Evolutionary conservation across 2,329 filamentous ascomycete genomes (phyloP), one percentile per base, ranked within the genome.

Genomic region (Lecanoromycetidae sp.): DNA sequence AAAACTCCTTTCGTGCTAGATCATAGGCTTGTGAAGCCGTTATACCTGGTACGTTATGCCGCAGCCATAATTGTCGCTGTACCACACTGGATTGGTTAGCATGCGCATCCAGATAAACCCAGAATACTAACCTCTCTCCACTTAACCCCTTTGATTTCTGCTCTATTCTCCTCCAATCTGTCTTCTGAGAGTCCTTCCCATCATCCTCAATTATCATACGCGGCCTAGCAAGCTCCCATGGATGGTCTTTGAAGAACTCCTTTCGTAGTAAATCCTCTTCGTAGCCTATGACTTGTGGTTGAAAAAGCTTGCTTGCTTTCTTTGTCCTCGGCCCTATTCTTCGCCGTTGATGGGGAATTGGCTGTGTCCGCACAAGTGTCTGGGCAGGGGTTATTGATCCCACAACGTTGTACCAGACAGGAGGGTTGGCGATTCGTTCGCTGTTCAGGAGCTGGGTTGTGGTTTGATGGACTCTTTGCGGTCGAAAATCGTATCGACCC

Each of bases 191-290:
- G 60, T 98, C 90, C 61, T 82, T 84, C 44, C 91, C 91, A 58
- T 90, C 83, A 56, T 80, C 71, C 67, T 98, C 91, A 8, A 96
- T 68, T 38, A 98, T 71, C 49, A 94, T 73, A 56, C 86, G 76
- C 46, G 91, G 91, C 53, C 90, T 76, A 15, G 91, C 91, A 60
- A 98, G 70, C 67, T 98, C 91, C 91, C 91, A 98, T 4, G 91
- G 91, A 63, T 98, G 91, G 64, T 98, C 90, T 59, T 75, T 79
- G 70, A 85, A 98, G 69, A 96, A 98, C 23, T 80, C 77, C 56
- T 68, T 72, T 54, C 91, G 81, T 59, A 98, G 71, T 51, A 69
- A 66, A 66, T 98, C 91, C 64, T 98, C 91, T 51, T 83, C 77
- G 62, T 91, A 95, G 45, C 68, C 69, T 54, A 98, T 80, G 49